These are phyloP conservation scores for Cutaneotrichosporon sp. DNA, from an alignment of 1,284 basidiomycete genomes.

Conservation along the genomic window DNA sequence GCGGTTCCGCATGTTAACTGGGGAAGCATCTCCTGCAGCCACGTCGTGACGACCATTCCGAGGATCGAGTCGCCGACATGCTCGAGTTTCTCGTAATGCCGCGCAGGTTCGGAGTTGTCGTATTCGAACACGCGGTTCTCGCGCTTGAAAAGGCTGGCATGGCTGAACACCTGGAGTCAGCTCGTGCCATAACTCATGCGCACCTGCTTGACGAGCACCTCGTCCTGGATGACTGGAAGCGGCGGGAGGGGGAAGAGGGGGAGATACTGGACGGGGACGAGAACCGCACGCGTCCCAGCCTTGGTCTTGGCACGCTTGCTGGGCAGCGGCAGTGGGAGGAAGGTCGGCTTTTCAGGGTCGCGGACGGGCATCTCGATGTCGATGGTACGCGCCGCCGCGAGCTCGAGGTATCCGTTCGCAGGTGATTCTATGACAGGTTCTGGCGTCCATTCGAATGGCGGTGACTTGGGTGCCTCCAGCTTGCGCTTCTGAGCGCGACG, in stretches of 20 bases:
- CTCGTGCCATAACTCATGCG: background rate
- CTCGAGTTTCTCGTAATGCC: slow-evolving; percentile 45
- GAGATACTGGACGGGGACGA: slow-evolving; percentile 38
- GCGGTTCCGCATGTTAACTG: slow-evolving; percentile 38
- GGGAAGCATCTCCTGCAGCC: slow-evolving; percentile 41
- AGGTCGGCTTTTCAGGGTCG: background rate
- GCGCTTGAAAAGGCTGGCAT: slow-evolving; percentile 29
- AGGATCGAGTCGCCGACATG: slow-evolving; percentile 44
- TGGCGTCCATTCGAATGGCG: background rate
- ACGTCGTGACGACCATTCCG: slow-evolving; percentile 44
- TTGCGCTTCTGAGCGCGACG: background rate
- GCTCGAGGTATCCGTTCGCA: background rate
- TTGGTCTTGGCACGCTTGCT: slow-evolving; percentile 34
- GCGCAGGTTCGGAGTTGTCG: slow-evolving; percentile 16
- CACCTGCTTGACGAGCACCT: slow-evolving; percentile 28
- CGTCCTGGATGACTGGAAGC: slow-evolving; percentile 30
- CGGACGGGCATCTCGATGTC: background rate
- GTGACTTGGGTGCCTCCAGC: background rate
- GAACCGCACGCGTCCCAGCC: slow-evolving; percentile 22
- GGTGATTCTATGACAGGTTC: background rate
- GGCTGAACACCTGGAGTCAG: slow-evolving; percentile 25
- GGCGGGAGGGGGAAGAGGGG: slow-evolving; percentile 41
- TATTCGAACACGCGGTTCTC: slow-evolving; percentile 35
- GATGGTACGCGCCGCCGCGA: background rate
- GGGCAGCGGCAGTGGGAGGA: slow-evolving; percentile 31